phyloP scores from a whole-genome alignment of 345 rosid genomes.

The Noccaea caerulescens region DNA sequence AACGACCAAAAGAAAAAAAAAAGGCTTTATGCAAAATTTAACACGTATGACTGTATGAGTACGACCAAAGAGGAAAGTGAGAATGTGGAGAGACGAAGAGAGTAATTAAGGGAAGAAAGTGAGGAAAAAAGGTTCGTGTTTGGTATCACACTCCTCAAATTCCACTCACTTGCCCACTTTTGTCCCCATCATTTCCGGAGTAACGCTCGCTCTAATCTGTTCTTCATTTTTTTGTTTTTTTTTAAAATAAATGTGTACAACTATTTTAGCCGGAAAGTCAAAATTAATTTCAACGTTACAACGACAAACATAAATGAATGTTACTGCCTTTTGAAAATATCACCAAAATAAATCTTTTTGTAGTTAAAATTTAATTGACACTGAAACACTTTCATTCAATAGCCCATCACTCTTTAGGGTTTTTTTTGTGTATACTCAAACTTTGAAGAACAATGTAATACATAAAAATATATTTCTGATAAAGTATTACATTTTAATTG shows the following conservation, averaged over 20 bases:
- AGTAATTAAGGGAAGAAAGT: conserved; percentile 39
- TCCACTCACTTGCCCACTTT: conserved; percentile 39
- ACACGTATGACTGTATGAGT: conserved; percentile 3
- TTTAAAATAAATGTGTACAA: neutral
- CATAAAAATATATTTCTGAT: too few species aligned
- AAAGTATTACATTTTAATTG: too few species aligned
- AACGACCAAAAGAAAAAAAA: neutral
- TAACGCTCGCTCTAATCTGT: conserved; percentile 12
- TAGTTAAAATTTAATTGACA: too few species aligned
- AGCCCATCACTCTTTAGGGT: too few species aligned
- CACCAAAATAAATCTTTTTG: too few species aligned
- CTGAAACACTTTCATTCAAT: too few species aligned
- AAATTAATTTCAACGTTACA: too few species aligned
- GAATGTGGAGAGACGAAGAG: neutral
- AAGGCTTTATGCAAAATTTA: neutral
- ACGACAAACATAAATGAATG: too few species aligned
- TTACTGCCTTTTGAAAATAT: too few species aligned
- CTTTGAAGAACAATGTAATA: too few species aligned
- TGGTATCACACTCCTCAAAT: conserved; percentile 34
- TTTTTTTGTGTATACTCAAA: too few species aligned
- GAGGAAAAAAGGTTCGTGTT: conserved; percentile 22
- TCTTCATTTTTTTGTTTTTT: neutral
- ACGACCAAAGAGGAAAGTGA: conserved; percentile 21
- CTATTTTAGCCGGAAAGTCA: too few species aligned
- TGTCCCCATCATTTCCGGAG: conserved; percentile 46